Base-by-base conservation (phyloP, 257 asterid species). In the Ilex aquifolium region DNA sequence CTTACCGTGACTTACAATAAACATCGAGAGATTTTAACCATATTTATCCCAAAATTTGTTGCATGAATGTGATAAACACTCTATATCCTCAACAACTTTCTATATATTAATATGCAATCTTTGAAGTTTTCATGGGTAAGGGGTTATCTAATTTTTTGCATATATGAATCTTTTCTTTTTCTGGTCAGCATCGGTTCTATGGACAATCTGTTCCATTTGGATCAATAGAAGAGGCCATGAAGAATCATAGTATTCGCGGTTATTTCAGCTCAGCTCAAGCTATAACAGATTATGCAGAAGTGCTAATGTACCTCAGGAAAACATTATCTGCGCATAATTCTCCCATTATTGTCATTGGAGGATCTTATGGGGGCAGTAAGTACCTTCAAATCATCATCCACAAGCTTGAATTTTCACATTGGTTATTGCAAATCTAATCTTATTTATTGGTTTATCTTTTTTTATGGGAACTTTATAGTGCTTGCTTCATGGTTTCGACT, bases 361-460 rank as follows among this genome's bases (percentile, higher is more conserved):
- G 83, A 61, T 88, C 96, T 2, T 88, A 88, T 10, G 95, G 95
- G 32, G 96, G 96, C 82, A 88, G 96, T 88, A 50, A 61, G 87
- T 36, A 8, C 5, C 42, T 36, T 4, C 42, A 36, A 36, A 36
- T 36, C 42, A 36, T 36, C 8, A 36, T 36, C 42, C 42, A 36
- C 42, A 4, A 36, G 8, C 5, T 36, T 36, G 7, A 4, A 36
- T 36, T 36, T 36, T 36, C 8, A 0, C 42, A 4, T 36, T 36
- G 8, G 5, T 36, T 15, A 11, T 36, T 49, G 54, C 10, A 12
- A 8, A 4, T 0, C 42, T 36, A 8, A 36, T 8, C 14, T 15
- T 49, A 11, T 12, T 49, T 15, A 12, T 49, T 15, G 32, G 5
- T 49, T 49, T 49, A 11, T 15, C 17, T 15, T 49, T 15, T 49